A percentile compares a stretch with the other conserved stretches of the same genome.
Conservation (phyloP, 352 stramenopile species). For the Phytophthora tentaculata region DNA sequence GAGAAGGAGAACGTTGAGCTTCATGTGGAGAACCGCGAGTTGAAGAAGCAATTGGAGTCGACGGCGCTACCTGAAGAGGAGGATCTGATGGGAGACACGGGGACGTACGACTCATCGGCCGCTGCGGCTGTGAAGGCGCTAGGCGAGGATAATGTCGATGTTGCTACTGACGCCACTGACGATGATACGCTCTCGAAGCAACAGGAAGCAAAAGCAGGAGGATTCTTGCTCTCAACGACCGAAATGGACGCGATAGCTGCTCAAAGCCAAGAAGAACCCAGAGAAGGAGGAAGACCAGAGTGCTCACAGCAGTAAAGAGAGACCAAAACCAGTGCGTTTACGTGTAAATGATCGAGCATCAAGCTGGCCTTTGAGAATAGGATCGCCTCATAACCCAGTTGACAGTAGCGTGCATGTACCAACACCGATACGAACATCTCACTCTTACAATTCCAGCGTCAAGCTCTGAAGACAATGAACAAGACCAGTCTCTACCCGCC, state of each 20-base stretch:
- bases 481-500: background rate
- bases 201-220: slow-evolving; percentile 15
- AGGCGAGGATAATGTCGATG: slow-evolving; percentile 9
- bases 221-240: slow-evolving; percentile 52
- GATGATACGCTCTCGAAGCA: background rate
- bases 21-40: slow-evolving; percentile 60
- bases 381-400: too few species aligned
- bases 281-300: slow-evolving; percentile 40
- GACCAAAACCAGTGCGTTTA: background rate
- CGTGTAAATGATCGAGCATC: too few species aligned
- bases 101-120: slow-evolving; percentile 35
- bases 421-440: too few species aligned
- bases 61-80: slow-evolving; percentile 20
- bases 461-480: background rate
- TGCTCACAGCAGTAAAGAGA: slow-evolving; percentile 58
- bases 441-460: background rate
- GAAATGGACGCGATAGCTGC: slow-evolving; percentile 30
- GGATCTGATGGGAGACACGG: slow-evolving; percentile 18
- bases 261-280: slow-evolving; percentile 35
- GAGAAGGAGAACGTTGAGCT: slow-evolving; percentile 77
- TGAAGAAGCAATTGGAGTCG: slow-evolving; percentile 57
- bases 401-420: too few species aligned
- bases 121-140: slow-evolving; percentile 35
- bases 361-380: too few species aligned
- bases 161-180: background rate